Evolutionary conservation across 148 eudicot genomes (phyloP).

Genomic region (Rhododendron simsii): DNA sequence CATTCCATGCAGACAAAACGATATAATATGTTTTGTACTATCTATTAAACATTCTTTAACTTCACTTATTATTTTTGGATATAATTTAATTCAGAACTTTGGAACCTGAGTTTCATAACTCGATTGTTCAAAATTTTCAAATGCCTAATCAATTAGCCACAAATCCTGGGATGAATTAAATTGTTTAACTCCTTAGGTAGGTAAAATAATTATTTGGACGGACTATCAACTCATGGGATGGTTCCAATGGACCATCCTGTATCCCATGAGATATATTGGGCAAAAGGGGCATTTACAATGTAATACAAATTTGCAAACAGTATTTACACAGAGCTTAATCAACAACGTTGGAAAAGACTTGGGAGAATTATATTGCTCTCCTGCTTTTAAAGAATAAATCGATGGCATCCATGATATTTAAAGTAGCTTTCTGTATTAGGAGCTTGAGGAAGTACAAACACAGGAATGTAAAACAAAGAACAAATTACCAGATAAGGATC

Average conservation of each 20-base stretch:
- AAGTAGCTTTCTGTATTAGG: not conserved
- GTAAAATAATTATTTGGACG: not conserved
- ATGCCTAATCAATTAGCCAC: not conserved
- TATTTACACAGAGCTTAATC: not conserved
- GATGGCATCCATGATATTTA: not conserved
- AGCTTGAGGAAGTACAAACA: not conserved
- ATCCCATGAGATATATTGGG: not conserved
- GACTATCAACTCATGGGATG: not conserved
- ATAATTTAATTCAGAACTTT: not conserved
- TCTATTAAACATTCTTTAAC: not conserved
- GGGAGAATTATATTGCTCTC: not conserved
- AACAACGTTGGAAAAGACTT: not conserved
- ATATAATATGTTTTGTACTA: not conserved
- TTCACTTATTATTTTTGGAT: not conserved
- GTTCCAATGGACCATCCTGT: not conserved
- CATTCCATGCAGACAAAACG: not conserved
- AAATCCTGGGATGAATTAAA: not conserved
- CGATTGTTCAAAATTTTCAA: not conserved
- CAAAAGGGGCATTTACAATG: not conserved
- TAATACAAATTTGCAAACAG: not conserved
- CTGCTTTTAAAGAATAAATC: not conserved
- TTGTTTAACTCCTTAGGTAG: not conserved
- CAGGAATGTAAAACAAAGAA: slow-evolving; percentile 4
- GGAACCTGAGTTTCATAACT: not conserved
- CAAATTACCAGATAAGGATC: slow-evolving; percentile 20